Evolutionary conservation across 169 alveolate species (phyloP), one percentile per base, ranked within the genome.

Genomic region (Plasmodium reichenowi): DNA sequence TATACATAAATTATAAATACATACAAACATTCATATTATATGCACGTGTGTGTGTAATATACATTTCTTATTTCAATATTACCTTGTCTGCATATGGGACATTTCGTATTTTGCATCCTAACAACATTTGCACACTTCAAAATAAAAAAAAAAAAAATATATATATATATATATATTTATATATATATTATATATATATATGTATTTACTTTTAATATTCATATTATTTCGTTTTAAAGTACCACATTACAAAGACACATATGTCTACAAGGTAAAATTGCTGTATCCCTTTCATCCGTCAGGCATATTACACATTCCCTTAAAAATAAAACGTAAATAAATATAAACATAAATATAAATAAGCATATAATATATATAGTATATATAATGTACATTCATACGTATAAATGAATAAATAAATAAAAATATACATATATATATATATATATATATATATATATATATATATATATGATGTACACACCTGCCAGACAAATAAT

Each of bases 241-340:
- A 92, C 94, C 76, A 80, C 91, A 54, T 78, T 90, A 83, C 97
- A 94, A 13, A 94, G 96, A 63, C 97, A 94, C 94, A 92, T 93
- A 78, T 94, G 97, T 8, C 97, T 74, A 74, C 97, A 94, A 20
- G 97, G 97, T 45, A 94, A 70, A 17, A 93, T 91, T n/a, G 93
- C 94, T 3, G 97, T 94, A 54, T 89, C 89, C 17, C 93, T 32
- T 50, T 78, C 93, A 58, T 91, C 95, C 26, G 95, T 64, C 73
- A 94, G 59, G 83, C 97, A 94, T 22, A 94, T 94, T 32, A 94
- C 94, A 50, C 97, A 94, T 58, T 93, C 95, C 45, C 95, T 93
- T 1, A 17, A 10, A 60, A 75, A 58, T 20, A 48, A 38, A 43
- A 62, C 6, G 47, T 0, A n/a, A 24, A 29, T 38, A 26, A 48